phyloP scores from a whole-genome alignment of 1,284 basidiomycete genomes.

The Ceratorhiza oryzae-sativae region DNA sequence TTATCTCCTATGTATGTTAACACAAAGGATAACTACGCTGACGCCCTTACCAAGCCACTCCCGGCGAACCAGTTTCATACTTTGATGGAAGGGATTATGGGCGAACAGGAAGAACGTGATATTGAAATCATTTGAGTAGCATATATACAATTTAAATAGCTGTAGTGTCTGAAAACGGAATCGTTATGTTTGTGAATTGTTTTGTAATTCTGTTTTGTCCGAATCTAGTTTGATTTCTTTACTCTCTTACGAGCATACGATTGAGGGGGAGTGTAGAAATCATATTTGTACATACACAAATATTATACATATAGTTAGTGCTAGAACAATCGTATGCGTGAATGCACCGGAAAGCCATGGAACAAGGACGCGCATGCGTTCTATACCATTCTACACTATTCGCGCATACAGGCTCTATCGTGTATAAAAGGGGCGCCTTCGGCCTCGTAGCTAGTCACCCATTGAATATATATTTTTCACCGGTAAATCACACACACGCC shows the following conservation, averaged over 20 bases:
- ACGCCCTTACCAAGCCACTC: slow-evolving; percentile 47
- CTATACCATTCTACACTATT: too few relatives aligned
- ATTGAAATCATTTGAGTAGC: not conserved
- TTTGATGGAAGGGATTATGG: not conserved
- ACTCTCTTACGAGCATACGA: slow-evolving; percentile 23
- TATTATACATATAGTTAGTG: too few relatives aligned
- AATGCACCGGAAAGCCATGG: too few relatives aligned
- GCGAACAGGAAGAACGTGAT: slow-evolving; percentile 57
- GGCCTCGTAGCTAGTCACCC: not conserved
- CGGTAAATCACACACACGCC: not conserved
- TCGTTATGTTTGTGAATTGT: too few relatives aligned
- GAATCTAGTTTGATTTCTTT: too few relatives aligned
- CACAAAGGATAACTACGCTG: slow-evolving; percentile 39
- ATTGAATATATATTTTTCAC: not conserved
- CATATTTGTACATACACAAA: too few relatives aligned
- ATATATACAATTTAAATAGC: too few relatives aligned
- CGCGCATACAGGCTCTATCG: not conserved
- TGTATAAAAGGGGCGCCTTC: not conserved
- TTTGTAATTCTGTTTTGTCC: too few relatives aligned
- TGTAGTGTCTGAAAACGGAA: too few relatives aligned
- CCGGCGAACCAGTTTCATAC: not conserved
- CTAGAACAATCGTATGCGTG: too few relatives aligned
- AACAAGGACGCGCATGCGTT: too few relatives aligned
- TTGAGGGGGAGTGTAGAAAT: too few relatives aligned
- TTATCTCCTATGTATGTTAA: slow-evolving; percentile 8